Evolutionary conservation across 805 yeast genomes (phyloP), one percentile per base, ranked within the genome.

Genomic region (Candida wancherniae): DNA sequence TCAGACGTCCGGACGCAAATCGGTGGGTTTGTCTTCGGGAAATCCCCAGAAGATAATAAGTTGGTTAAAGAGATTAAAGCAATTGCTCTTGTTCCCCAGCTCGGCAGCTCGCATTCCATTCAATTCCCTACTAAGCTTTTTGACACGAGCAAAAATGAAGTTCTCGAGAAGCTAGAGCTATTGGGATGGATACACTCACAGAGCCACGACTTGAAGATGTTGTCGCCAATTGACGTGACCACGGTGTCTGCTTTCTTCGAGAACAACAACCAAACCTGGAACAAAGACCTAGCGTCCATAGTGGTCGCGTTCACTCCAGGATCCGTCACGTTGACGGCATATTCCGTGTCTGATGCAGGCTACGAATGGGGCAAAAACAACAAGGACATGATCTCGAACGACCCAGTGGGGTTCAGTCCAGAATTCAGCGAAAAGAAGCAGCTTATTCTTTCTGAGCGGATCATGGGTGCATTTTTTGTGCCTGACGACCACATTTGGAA

Each of bases 121-220:
- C 77, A 82, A 43, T 67, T 86, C 34, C 77, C 90, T 4, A 45
- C 48, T 0, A 37, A 47, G 16, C 42, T 69, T 3, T 76, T 80
- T 2, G 56, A 58, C 4, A 46, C 59, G 6, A 45, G 72, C 8
- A 63, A 67, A n/a, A 50, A 47, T 16, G 55, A 40, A 1, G 36
- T 34, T 12, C 43, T 61, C 27, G 36, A 46, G 21, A 82, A 74
- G 2, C 54, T 85, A 20, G 88, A 86, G 48, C 73, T 92, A 4
- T 56, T 92, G 11, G 98, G 98, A 1, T 84, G 96, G 95, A 72
- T 92, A n/a, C 97, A 90, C 52, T 84, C 97, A 0, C 86, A 81
- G 53, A 69, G 81, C 1, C 74, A 73, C 12, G 95, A 84, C 22
- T 42, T 69, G 5, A 71, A 73, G 28, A 64, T 68, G 30, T 70